Percentiles rank a stretch among this genome's conserved stretches.
Conservation (phyloP, 345 rosid species). For the Eucalyptus erythrocorys region DNA sequence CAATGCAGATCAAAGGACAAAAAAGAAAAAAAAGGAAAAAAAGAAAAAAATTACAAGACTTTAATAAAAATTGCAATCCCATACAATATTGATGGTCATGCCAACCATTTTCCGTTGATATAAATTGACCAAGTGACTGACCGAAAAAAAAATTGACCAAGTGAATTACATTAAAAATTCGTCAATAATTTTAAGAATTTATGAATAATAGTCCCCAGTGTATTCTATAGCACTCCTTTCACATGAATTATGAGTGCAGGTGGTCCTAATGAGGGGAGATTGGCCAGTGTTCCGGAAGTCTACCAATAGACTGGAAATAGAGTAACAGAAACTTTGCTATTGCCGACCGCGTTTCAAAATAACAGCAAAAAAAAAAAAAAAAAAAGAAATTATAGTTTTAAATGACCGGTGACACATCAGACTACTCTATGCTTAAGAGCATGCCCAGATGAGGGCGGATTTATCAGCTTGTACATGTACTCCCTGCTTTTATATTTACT, state of each 20-base stretch:
- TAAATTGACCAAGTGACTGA: too few relatives aligned
- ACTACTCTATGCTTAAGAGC: not conserved
- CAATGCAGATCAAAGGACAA: rapidly evolving
- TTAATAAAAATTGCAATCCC: not conserved
- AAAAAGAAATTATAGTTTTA: not conserved
- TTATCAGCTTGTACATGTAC: not conserved
- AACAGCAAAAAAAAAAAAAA: not conserved
- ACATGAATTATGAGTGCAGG: not conserved
- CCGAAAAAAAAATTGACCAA: too few relatives aligned
- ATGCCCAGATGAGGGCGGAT: not conserved
- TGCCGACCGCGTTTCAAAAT: not conserved
- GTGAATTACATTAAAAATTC: not conserved
- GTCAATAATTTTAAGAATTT: not conserved
- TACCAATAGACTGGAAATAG: not conserved
- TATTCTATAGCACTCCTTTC: not conserved
- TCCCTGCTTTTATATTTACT: not conserved
- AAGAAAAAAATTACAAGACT: not conserved
- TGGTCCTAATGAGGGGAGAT: not conserved
- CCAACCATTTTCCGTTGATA: rapidly evolving
- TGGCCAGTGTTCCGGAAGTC: not conserved
- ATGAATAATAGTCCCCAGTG: not conserved
- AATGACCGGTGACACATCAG: not conserved
- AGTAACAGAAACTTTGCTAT: not conserved
- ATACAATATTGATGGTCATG: not conserved
- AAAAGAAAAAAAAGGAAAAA: not conserved